phyloP scores from a whole-genome alignment of 768 basidiomycete species.

The Lentinula lateritia region DNA sequence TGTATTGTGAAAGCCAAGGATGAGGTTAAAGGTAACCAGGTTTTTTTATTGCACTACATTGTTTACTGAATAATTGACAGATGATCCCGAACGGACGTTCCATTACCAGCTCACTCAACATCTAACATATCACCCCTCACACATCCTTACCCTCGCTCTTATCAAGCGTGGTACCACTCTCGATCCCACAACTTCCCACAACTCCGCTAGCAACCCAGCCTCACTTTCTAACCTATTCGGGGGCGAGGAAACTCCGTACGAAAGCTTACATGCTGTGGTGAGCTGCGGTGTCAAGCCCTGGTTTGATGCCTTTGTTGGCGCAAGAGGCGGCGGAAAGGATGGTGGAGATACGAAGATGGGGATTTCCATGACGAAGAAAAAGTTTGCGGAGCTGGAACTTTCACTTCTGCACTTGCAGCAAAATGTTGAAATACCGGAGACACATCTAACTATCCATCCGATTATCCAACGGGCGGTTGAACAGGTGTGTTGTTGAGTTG shows the following conservation, averaged over 20 bases:
- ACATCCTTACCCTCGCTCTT: constrained; percentile 84
- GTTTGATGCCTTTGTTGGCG: constrained; percentile 96
- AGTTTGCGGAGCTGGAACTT: constrained; percentile 95
- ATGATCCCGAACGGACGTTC: constrained; percentile 60
- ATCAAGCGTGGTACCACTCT: constrained; percentile 88
- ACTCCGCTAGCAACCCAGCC: constrained; percentile 84
- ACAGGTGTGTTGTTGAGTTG: constrained; percentile 27
- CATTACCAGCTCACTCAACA: constrained; percentile 65
- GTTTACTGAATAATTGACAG: constrained; percentile 27
- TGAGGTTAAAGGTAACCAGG: constrained; percentile 59
- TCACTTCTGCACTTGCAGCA: constrained; percentile 94
- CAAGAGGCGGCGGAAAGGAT: constrained; percentile 71
- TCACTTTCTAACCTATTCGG: constrained; percentile 92
- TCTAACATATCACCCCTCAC: constrained; percentile 73
- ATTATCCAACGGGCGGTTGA: constrained; percentile 85
- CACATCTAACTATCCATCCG: constrained; percentile 88
- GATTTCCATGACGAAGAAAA: constrained; percentile 99
- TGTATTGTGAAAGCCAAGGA: constrained; percentile 75
- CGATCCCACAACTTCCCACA: constrained; percentile 67
- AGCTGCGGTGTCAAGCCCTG: constrained; percentile 95
- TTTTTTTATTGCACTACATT: not conserved
- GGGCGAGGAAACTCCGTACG: constrained; percentile 87
- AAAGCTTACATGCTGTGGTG: constrained; percentile 91
- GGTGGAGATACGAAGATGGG: constrained; percentile 77
- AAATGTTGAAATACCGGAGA: constrained; percentile 98